These are phyloP conservation scores for Diaporthe helianthi DNA, from an alignment of 2,329 filamentous ascomycete species.

Conservation along the genomic window DNA sequence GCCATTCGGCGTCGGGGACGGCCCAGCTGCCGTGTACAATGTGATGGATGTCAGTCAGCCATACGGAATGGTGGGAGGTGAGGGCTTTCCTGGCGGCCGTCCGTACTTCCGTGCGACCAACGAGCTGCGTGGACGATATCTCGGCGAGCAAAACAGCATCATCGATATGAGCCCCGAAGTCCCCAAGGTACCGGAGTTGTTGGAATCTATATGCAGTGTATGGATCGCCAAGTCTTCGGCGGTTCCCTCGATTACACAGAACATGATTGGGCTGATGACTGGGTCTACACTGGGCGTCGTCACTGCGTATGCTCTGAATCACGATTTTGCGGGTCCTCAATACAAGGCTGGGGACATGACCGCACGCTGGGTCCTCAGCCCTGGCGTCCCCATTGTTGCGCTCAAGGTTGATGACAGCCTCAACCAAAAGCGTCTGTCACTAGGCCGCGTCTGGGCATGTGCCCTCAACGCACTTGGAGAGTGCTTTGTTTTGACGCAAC, in stretches of 20 bases:
- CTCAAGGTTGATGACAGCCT: slow-evolving; percentile 86
- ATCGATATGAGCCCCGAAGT: slow-evolving; percentile 74
- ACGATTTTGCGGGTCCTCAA: slow-evolving; percentile 63
- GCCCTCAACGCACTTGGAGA: slow-evolving; percentile 94
- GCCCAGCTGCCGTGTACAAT: slow-evolving; percentile 81
- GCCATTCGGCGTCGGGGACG: slow-evolving; percentile 80
- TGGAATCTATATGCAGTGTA: slow-evolving; percentile 76
- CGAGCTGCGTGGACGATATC: slow-evolving; percentile 79
- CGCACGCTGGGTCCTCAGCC: slow-evolving; percentile 87
- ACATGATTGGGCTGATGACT: slow-evolving; percentile 80
- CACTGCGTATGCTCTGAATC: slow-evolving; percentile 79
- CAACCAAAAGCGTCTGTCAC: slow-evolving; percentile 71
- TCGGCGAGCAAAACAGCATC: slow-evolving; percentile 64
- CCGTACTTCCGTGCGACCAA: slow-evolving; percentile 77
- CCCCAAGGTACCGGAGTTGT: slow-evolving; percentile 73
- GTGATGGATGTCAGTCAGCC: slow-evolving; percentile 89
- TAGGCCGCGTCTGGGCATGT: slow-evolving; percentile 85
- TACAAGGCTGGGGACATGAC: slow-evolving; percentile 79
- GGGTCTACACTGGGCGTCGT: slow-evolving; percentile 86
- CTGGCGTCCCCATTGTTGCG: slow-evolving; percentile 88
- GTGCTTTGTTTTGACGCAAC: slow-evolving; percentile 80
- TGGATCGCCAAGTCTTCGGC: slow-evolving; percentile 88
- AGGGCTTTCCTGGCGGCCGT: slow-evolving; percentile 84
- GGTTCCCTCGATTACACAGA: slow-evolving; percentile 75
- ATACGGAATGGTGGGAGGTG: slow-evolving; percentile 83